Evolutionary conservation across 2,329 filamentous ascomycete genomes (phyloP), one percentile per base, ranked within the genome.

Genomic region (Pleurostoma richardsiae): DNA sequence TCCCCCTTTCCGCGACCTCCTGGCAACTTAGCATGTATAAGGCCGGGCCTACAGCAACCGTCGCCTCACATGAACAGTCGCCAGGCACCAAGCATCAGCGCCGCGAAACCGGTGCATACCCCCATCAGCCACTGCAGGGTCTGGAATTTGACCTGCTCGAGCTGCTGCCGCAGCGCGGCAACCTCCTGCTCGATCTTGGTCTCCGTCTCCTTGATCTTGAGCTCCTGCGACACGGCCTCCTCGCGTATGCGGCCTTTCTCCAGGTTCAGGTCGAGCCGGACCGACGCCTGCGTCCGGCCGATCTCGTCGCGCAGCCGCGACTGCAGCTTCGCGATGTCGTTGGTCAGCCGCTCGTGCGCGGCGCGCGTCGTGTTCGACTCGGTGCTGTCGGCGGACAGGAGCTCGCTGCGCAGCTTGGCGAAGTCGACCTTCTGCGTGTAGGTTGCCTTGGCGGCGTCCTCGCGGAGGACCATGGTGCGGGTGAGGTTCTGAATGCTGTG

Each of bases 181-280:
- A 94, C 90, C 74, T 97, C 94, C 71, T 97, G 92, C 74, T 99
- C 94, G 60, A 99, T 97, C 69, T 95, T 85, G 48, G 91, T 96
- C 73, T 99, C 94, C 10, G 94, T 97, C 78, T 99, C 94, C 74
- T 96, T 96, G 60, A 99, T 90, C 74, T 96, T 95, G 69, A 99
- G 82, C 68, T 99, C 94, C 71, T 97, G 94, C 48, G 88, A 86
- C 55, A 96, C 95, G 19, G 91, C 90, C 74, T 99, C 94, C 70
- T 99, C 94, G 52, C 94, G 77, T 56, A 97, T 99, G 52, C 94
- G 80, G 10, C 94, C 94, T 72, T 99, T 99, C 63, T 99, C 94
- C 41, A 99, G 72, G 67, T 97, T 99, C 51, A 99, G 72, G 67
- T 99, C 94, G 41, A 99, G 72, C 50, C 92, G 79, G 36, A 97